Percentiles rank a stretch among this genome's conserved stretches.
phyloP scores from a whole-genome alignment of 2,329 filamentous ascomycete genomes.

The Camillea tinctor region DNA sequence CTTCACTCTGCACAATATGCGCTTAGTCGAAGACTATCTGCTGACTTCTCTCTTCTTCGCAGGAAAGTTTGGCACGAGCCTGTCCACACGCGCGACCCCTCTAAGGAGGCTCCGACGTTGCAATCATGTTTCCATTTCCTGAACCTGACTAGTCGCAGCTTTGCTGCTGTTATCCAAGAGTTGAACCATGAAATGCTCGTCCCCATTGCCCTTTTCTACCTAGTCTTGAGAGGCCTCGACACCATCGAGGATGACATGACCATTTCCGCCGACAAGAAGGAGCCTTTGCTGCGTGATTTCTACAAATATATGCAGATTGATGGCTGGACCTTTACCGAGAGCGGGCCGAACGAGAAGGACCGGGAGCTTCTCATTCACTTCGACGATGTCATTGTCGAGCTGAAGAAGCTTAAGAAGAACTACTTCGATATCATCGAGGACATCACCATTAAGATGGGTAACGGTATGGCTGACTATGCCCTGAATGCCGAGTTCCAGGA shows the following conservation, averaged over 20 bases:
- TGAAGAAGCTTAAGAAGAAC: slow-evolving; percentile 79
- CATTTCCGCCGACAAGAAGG: slow-evolving; percentile 75
- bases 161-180: slow-evolving; percentile 90
- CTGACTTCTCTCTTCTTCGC: slow-evolving; percentile 8
- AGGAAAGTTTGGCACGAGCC: slow-evolving; percentile 98
- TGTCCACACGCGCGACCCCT: slow-evolving; percentile 77
- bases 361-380: slow-evolving; percentile 90
- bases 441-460: slow-evolving; percentile 91
- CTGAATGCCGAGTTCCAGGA: slow-evolving; percentile 76
- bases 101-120: slow-evolving; percentile 71
- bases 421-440: slow-evolving; percentile 89
- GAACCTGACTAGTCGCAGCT: slow-evolving; percentile 86
- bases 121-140: slow-evolving; percentile 85
- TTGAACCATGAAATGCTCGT: slow-evolving; percentile 91
- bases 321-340: slow-evolving; percentile 87
- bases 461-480: slow-evolving; percentile 97
- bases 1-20: too few species aligned
- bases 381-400: slow-evolving; percentile 79
- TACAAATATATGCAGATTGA: slow-evolving; percentile 74
- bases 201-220: slow-evolving; percentile 88
- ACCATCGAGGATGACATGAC: slow-evolving; percentile 99
- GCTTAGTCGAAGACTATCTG: not conserved
- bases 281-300: slow-evolving; percentile 82
- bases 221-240: slow-evolving; percentile 86
- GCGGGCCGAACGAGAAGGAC: slow-evolving; percentile 90